Evolutionary conservation across 805 yeast species (phyloP).

Genomic region (Cyberlindnera japonica): DNA sequence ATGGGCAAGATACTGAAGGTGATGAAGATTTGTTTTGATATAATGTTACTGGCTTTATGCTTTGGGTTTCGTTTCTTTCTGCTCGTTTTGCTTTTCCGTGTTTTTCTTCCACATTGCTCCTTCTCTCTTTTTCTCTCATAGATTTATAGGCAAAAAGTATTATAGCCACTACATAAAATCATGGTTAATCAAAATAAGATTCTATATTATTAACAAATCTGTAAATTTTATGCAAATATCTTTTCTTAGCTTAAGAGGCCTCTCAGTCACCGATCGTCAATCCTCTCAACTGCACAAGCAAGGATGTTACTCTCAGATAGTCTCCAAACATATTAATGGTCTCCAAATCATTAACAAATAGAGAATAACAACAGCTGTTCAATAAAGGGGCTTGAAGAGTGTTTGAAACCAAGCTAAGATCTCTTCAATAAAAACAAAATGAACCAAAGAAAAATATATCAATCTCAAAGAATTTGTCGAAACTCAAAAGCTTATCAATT

Average conservation of each 20-base stretch:
- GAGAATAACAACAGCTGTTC: too few species aligned
- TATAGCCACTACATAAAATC: too few species aligned
- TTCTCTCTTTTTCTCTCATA: too few species aligned
- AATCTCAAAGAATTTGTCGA: neutral
- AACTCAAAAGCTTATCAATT: neutral
- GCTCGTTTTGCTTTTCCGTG: too few species aligned
- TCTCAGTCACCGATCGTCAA: conserved; percentile 3
- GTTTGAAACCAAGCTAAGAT: too few species aligned
- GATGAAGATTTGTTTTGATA: conserved; percentile 17
- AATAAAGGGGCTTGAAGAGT: too few species aligned
- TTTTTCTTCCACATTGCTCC: too few species aligned
- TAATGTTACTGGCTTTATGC: neutral
- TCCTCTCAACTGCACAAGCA: too few species aligned
- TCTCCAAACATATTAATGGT: neutral
- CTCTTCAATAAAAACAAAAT: neutral
- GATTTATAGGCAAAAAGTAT: too few species aligned
- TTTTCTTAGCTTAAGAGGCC: neutral
- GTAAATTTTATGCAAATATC: neutral
- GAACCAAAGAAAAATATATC: neutral
- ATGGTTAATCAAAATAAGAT: too few species aligned
- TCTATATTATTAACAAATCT: conserved; percentile 8
- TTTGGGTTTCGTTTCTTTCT: neutral
- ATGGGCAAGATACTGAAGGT: conserved; percentile 14
- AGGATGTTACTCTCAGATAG: neutral
- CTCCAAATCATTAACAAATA: neutral